These are phyloP conservation scores for Jaenimonas drosophilae DNA, from an alignment of 208 protist genomes.

Conservation along the genomic window DNA sequence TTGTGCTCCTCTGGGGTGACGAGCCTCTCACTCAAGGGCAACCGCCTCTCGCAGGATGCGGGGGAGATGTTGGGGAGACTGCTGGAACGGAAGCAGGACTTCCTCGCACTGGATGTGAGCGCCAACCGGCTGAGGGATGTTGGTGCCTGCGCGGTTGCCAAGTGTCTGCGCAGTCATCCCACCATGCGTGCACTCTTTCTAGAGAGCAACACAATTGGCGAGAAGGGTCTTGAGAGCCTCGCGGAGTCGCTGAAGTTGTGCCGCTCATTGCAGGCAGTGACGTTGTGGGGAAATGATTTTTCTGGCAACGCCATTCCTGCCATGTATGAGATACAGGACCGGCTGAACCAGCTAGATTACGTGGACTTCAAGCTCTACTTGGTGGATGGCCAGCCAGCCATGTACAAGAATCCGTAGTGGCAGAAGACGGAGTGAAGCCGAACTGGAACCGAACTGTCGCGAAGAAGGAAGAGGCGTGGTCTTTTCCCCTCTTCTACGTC, in stretches of 20 bases:
- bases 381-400: slow-evolving; percentile 18
- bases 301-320: slow-evolving; percentile 19
- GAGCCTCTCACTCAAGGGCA: slow-evolving; percentile 35
- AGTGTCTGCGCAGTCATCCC: slow-evolving; percentile 24
- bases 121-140: slow-evolving; percentile 54
- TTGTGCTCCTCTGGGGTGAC: slow-evolving; percentile 32
- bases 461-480: too few relatives aligned
- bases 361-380: slow-evolving; percentile 48
- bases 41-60: slow-evolving; percentile 57
- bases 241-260: slow-evolving; percentile 21
- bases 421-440: too few relatives aligned
- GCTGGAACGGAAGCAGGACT: slow-evolving; percentile 42
- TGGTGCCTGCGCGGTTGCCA: slow-evolving; percentile 30
- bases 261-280: slow-evolving; percentile 19
- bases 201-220: slow-evolving; percentile 47
- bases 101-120: slow-evolving; percentile 41
- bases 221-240: slow-evolving; percentile 30
- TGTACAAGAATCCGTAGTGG: slow-evolving; percentile 6
- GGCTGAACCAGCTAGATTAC: slow-evolving; percentile 22
- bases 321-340: slow-evolving; percentile 28
- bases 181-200: slow-evolving; percentile 23
- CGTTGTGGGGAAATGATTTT: slow-evolving; percentile 73
- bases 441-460: too few relatives aligned
- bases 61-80: slow-evolving; percentile 38
- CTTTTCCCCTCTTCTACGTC: too few relatives aligned